phyloP scores from a whole-genome alignment of 805 yeast genomes.

The Candida montana region DNA sequence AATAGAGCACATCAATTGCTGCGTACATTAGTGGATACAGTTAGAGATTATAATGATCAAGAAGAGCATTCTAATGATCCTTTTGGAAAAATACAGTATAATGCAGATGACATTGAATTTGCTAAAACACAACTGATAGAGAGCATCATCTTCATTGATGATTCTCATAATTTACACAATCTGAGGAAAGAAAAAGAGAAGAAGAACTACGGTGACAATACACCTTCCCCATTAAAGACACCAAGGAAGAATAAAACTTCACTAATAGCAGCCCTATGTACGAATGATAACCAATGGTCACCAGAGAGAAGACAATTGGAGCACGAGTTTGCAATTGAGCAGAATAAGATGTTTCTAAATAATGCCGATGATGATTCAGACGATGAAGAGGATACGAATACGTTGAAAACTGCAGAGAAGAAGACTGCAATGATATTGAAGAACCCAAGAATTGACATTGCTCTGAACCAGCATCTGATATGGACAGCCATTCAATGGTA shows the following conservation, averaged over 20 bases:
- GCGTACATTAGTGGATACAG: slow-evolving; percentile 13
- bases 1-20: slow-evolving; percentile 31
- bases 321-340: slow-evolving; percentile 4
- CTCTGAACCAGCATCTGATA: slow-evolving; percentile 16
- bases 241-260: neutral
- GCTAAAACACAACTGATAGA: slow-evolving; percentile 9
- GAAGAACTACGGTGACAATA: slow-evolving; percentile 13
- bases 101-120: slow-evolving; percentile 12
- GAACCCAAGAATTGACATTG: slow-evolving; percentile 24
- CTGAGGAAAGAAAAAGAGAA: slow-evolving; percentile 12
- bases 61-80: slow-evolving; percentile 1
- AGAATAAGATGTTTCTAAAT: neutral
- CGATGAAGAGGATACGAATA: slow-evolving; percentile 5
- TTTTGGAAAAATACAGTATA: slow-evolving; percentile 2
- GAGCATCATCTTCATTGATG: slow-evolving; percentile 11
- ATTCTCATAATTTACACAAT: neutral
- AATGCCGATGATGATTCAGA: neutral
- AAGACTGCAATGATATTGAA: slow-evolving; percentile 20
- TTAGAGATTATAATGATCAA: slow-evolving; percentile 4
- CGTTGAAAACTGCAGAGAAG: slow-evolving; percentile 10
- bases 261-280: neutral
- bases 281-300: slow-evolving; percentile 11
- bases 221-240: neutral
- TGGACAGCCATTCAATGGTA: slow-evolving; percentile 29
- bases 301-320: slow-evolving; percentile 20